Evolutionary conservation across 1,139 yeast species (phyloP), one percentile per base, ranked within the genome.

Genomic region (Wickerhamomyces sp.): DNA sequence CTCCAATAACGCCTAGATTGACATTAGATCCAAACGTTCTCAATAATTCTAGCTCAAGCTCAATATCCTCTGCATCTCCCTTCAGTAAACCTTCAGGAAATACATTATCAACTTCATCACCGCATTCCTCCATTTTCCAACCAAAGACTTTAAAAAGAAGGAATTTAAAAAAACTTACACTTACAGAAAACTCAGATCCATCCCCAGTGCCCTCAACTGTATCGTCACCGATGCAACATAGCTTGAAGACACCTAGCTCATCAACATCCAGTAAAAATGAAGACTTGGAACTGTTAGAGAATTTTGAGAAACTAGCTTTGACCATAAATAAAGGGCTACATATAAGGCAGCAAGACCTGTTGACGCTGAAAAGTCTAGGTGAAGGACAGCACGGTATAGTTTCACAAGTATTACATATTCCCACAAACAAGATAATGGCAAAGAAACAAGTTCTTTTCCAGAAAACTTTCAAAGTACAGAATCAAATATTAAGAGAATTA

Each of bases 361-460:
- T 88, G 18, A 77, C 81, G 22, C 62, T 92, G 40, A 81, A 86
- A 45, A 81, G 80, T 47, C 70, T 92, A 42, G 99, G 99, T 10
- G 74, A 88, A 25, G 99, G 99, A 7, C 90, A 88, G 59, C 88
- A 96, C 13, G 99, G 99, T 3, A 81, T 89, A 1, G 99, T 92
- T 4, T 72, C 87, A 38, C 88, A 89, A 58, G 94, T 89, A 13
- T 65, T 88, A 40, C 98, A 92, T 61, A 73, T 86, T 4, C 97
- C 97, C 15, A 81, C 92, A 5, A 88, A 90, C 47, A 81, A 79
- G 41, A 76, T 84, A 31, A 87, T 94, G 89, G 98, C 98, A 14
- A 81, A 87, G 51, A 92, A 92, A 58, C 78, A 81, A 38, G 88
- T 94, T 33, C 90, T 85, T 47, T 77, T 92, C 28, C 97, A 92